Evolutionary conservation across 2,329 filamentous ascomycete genomes (phyloP).

Genomic region (Ilyonectria destructans): DNA sequence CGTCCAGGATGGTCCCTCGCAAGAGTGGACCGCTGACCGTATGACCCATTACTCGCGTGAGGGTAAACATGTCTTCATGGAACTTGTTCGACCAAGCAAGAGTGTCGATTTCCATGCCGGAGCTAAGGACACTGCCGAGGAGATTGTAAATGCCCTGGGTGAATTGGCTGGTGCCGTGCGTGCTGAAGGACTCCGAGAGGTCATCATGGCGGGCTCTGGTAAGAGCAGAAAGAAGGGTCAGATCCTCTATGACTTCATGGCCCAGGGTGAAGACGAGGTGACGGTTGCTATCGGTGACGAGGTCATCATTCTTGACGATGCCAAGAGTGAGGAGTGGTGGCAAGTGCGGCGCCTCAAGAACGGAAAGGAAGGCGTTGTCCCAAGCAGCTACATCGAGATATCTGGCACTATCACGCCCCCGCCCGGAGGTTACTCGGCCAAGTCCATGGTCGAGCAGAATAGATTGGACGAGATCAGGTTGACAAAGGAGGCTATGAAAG

Average conservation of each 20-base stretch:
- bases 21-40: constrained; percentile 95
- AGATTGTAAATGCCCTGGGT: constrained; percentile 90
- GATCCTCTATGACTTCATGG: constrained; percentile 96
- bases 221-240: constrained; percentile 91
- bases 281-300: constrained; percentile 93
- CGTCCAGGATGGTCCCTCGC: constrained; percentile 84
- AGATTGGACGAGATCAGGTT: constrained; percentile 86
- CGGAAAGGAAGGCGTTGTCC: constrained; percentile 95
- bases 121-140: constrained; percentile 95
- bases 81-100: constrained; percentile 92
- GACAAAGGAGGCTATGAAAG: constrained; percentile 83
- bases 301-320: constrained; percentile 90
- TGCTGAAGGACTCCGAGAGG: constrained; percentile 88
- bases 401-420: constrained; percentile 76
- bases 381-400: constrained; percentile 95
- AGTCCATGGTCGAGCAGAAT: constrained; percentile 83
- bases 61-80: constrained; percentile 97
- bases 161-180: constrained; percentile 90
- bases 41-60: constrained; percentile 99
- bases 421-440: constrained; percentile 64
- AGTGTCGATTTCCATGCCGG: constrained; percentile 98
- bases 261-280: constrained; percentile 96
- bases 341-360: constrained; percentile 92
- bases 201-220: constrained; percentile 85
- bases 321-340: constrained; percentile 98